Percentiles rank a stretch among this genome's conserved stretches.
Conservation (phyloP, 176 grass and related monocot species). For the Urochloa ruziziensis region DNA sequence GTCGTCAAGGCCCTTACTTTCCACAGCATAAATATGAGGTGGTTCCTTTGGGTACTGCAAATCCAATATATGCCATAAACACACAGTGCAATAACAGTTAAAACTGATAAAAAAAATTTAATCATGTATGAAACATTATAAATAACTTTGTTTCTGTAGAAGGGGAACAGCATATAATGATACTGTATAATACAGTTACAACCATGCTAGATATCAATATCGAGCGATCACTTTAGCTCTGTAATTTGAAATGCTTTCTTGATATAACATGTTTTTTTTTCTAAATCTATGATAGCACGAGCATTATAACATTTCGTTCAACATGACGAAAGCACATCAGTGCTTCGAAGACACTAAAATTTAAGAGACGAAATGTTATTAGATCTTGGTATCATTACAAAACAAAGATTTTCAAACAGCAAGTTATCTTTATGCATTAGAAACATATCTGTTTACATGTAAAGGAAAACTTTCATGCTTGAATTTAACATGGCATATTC, state of each 20-base stretch:
- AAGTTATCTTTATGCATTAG: not conserved
- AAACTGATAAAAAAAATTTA: not conserved
- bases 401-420: not conserved
- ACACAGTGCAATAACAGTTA: not conserved
- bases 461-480: not conserved
- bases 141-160: not conserved
- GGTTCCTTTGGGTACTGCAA: constrained; percentile 80
- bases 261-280: not conserved
- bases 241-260: not conserved
- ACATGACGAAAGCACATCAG: too few species aligned
- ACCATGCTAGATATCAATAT: constrained; percentile 7
- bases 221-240: not conserved
- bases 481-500: not conserved
- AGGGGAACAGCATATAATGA: not conserved
- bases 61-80: constrained; percentile 15
- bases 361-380: not conserved
- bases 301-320: not conserved
- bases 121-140: not conserved
- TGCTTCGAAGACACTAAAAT: not conserved
- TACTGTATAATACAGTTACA: not conserved
- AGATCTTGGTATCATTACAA: not conserved
- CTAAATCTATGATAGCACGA: constrained; percentile 10
- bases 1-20: constrained; percentile 89
- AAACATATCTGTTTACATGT: not conserved
- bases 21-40: constrained; percentile 69